Base-by-base conservation (phyloP, 1,139 yeast genomes). In the Geotrichum carabidarum region DNA sequence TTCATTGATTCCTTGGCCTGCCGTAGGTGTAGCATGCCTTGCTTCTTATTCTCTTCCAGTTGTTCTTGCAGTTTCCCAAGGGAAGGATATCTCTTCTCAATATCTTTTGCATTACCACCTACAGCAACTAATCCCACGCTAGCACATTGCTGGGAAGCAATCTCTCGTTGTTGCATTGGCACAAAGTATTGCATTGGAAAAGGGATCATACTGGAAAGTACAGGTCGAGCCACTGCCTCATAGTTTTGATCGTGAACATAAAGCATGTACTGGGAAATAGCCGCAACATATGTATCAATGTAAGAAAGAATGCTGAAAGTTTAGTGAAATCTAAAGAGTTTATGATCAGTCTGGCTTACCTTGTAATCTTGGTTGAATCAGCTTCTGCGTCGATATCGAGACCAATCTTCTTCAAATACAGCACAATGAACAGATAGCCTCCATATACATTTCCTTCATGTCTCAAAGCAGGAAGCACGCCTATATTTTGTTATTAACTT, bases 161-260 rank as follows among this genome's bases (percentile, higher is more conserved):
- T 61, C 37, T 73, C 66, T 62, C 79, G 75, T 58, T 79, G 77
- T 48, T 75, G 74, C 55, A 84, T 65, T 0, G 95, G 90, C 43
- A 86, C 83, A 58, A 82, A 83, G 68, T 87, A 88, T 79, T 88
- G 91, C 84, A 87, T 81, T 5, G 96, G 96, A 70, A 88, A 88
- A 2, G 93, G 88, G 37, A 87, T 72, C 59, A 82, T 75, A 3
- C 71, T 62, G 38, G 79, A 74, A 65, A 85, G 83, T 31, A 80
- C 67, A 47, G 83, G 82, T 54, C 94, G 74, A 1, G 91, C 81
- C 57, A 78, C 81, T 14, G 73, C 66, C 60, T 83, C 90, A 67
- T 85, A 88, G 68, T 87, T 87, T 35, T 71, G 72, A 35, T 78
- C 74, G 60, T 83, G 79, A 49, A 84, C 71, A 63, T 79, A 88